Conservation (phyloP, 164 flowering plant genomes). For the Berberis thunbergii region DNA sequence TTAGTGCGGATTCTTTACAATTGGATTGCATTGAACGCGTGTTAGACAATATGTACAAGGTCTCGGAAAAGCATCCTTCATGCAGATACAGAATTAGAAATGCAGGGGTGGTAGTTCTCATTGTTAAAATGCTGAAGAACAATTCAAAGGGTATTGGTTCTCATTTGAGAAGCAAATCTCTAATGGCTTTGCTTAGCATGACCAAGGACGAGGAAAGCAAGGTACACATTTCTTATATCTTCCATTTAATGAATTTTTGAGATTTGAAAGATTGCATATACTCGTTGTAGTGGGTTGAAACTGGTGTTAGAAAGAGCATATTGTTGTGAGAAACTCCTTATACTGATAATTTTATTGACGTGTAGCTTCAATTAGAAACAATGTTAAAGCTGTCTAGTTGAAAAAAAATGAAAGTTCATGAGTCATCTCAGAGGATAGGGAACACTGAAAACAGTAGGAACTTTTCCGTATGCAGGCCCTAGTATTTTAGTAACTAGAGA, state of each 20-base stretch:
- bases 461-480: no score
- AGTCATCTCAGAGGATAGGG: no score
- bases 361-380: no score
- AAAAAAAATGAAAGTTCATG: no score
- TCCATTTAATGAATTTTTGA: neutral
- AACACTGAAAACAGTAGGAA: no score
- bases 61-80: conserved; percentile 42
- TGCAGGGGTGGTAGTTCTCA: conserved; percentile 32
- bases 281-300: neutral
- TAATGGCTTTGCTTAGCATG: conserved; percentile 39
- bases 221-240: conserved; percentile 21
- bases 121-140: conserved; percentile 32
- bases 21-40: conserved; percentile 26
- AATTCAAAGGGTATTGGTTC: conserved; percentile 35
- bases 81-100: conserved; percentile 39
- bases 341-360: no score
- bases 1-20: conserved; percentile 25
- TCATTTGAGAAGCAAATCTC: conserved; percentile 36
- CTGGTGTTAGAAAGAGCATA: no score
- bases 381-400: no score
- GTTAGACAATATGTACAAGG: conserved; percentile 30
- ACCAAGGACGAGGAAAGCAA: conserved; percentile 59
- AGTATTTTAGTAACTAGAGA: no score
- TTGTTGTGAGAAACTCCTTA: no score
- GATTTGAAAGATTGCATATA: neutral